phyloP scores from a whole-genome alignment of 768 basidiomycete genomes.

The Termitomyces heimii region DNA sequence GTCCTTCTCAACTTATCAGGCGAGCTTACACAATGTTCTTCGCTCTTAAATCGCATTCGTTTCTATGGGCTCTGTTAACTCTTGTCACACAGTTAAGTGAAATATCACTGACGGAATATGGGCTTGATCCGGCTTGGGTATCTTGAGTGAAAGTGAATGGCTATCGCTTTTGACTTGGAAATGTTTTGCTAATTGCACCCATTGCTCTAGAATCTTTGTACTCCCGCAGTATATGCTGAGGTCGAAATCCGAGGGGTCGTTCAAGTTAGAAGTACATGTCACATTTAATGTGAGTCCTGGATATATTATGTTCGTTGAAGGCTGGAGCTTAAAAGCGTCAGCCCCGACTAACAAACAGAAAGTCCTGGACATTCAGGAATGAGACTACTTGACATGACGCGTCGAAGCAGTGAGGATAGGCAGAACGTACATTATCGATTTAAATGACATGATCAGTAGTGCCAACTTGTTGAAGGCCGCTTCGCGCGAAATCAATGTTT shows the following conservation, averaged over 20 bases:
- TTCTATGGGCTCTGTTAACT: no score
- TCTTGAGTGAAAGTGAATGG: no score
- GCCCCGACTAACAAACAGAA: background rate
- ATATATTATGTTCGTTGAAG: background rate
- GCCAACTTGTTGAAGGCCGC: background rate
- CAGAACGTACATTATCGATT: background rate
- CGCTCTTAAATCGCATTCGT: no score
- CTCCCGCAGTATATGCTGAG: background rate
- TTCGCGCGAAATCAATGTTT: background rate
- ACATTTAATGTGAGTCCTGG: background rate
- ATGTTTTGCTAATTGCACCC: no score
- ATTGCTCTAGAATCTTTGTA: no score
- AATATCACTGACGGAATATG: no score
- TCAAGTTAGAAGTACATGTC: background rate
- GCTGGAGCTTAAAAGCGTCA: background rate
- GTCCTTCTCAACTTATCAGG: no score
- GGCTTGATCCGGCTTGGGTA: no score
- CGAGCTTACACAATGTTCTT: no score
- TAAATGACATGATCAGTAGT: background rate
- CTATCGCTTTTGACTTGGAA: no score
- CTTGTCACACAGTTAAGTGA: no score
- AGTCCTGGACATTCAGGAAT: background rate
- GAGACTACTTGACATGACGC: background rate
- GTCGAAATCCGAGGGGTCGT: background rate
- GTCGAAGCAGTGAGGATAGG: background rate